Evolutionary conservation across 805 yeast genomes (phyloP).

Genomic region (Kuraishia hungarica): DNA sequence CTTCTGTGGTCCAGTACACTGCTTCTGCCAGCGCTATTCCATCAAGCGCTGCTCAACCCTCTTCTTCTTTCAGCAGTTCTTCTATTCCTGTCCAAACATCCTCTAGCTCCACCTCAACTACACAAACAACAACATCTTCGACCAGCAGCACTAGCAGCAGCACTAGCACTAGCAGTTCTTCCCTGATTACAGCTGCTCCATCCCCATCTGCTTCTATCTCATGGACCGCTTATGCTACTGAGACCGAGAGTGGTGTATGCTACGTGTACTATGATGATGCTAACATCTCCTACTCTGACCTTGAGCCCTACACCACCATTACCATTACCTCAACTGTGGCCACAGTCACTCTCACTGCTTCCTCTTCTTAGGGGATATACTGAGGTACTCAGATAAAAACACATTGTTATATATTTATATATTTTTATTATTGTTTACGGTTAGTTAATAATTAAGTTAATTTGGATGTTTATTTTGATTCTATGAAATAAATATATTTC

Average conservation of each 20-base stretch:
- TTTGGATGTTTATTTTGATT: neutral
- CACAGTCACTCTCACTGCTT: conserved; percentile 20
- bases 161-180: conserved; percentile 6
- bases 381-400: neutral
- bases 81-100: conserved; percentile 15
- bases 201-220: conserved; percentile 6
- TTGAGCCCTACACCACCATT: conserved; percentile 21
- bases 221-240: conserved; percentile 22
- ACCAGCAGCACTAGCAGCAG: conserved; percentile 28
- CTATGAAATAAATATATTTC: too few species aligned
- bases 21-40: conserved; percentile 4
- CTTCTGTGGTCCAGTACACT: conserved; percentile 11
- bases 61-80: conserved; percentile 5
- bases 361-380: neutral
- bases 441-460: neutral
- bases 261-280: conserved; percentile 22
- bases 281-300: conserved; percentile 16
- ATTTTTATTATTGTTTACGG: neutral
- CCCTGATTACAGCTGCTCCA: conserved; percentile 3
- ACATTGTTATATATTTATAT: neutral
- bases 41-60: conserved; percentile 12
- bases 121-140: conserved; percentile 24
- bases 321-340: conserved; percentile 25
- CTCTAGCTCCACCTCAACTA: conserved; percentile 19
- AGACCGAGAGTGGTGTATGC: conserved; percentile 22